Base-by-base conservation (phyloP, 257 asterid species). In the Solanum arcanum region DNA sequence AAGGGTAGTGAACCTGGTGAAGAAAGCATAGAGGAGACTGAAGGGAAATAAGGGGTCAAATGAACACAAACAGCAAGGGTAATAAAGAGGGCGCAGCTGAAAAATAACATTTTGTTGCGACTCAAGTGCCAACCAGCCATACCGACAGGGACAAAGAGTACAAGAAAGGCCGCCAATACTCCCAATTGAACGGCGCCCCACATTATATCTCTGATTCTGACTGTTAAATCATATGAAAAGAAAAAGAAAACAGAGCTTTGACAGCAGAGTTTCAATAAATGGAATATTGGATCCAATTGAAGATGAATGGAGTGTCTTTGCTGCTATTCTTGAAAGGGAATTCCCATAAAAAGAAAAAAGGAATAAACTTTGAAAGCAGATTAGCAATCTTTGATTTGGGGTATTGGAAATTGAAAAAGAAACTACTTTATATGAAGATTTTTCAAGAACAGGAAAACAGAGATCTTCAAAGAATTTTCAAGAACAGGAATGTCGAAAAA, bases 91-190 rank as follows among this genome's bases (percentile, higher is more conserved):
- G 99, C 98, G 87, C 99, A 92, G 90, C 99, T 97, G 93, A 97
- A 97, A 88, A 97, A 95, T 39, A 97, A 95, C 94, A 97, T 90
- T 91, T 95, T 96, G 94, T 96, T 97, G 44, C 99, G 98, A 89
- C 99, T 97, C 90, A 97, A 89, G 90, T 95, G 99, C 98, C 98
- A 96, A 59, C 99, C 99, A 72, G 99, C 99, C 99, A 97, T 95
- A 60, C 96, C 98, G 94, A 97, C 90, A 35, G 99, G 99, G 56
- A 97, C 98, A 69, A 96, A 97, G 10, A 97, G 89, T 47, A 97
- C 99, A 62, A 97, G 52, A 44, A 96, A 95, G 90, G 98, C 99
- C 84, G 99, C 99, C 91, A 96, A 90, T 74, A 95, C 86, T 64
- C 98, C 98, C 39, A 96, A 90, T 84, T 94, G 98, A 94, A 96